Base-by-base conservation (phyloP, 129 eudicot species). In the Daucus carota region DNA sequence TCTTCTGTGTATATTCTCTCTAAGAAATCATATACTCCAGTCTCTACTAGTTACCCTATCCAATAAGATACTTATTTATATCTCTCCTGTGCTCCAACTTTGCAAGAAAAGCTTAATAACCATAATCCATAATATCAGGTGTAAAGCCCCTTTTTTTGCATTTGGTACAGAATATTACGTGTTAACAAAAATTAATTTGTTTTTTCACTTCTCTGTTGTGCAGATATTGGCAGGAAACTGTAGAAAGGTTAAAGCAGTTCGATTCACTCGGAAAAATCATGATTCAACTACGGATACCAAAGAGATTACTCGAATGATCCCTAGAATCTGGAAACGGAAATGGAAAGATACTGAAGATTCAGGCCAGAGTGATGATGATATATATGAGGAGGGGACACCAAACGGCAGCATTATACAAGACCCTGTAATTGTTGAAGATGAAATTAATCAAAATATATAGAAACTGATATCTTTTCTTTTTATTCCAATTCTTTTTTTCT, bases 211-310 rank as follows among this genome's bases (percentile, higher is more conserved):
- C 52, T 44, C 48, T 57, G 45, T 47, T 76, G 59, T 84, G 85
- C 85, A 88, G 92, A 80, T 88, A 69, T 73, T 88, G 75, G 85
- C 85, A 20, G 89, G 87, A 83, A 83, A 85, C 63, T 86, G 89
- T 69, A 83, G 89, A 78, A 88, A 88, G 75, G 92, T 85, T 43
- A 88, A 77, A 54, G 82, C 87, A 3, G 84, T 88, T 42, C 81
- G 85, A 80, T 88, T 88, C n/a, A 86, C 79, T 73, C 78, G 86
- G 18, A 75, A 81, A 73, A 81, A 83, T 40, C 77, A 88, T 22
- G 79, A 85, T 66, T 84, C 88, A 31, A 82, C 84, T 20, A 80
- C 86, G 82, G 86, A 84, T 68, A 72, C 87, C 76, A 85, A 84
- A 78, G 88, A 85, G 74, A 83, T 79, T 10, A 81, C 85, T 73